phyloP scores from a whole-genome alignment of 2,329 filamentous ascomycete species.

The Botrytis hyacinthi region DNA sequence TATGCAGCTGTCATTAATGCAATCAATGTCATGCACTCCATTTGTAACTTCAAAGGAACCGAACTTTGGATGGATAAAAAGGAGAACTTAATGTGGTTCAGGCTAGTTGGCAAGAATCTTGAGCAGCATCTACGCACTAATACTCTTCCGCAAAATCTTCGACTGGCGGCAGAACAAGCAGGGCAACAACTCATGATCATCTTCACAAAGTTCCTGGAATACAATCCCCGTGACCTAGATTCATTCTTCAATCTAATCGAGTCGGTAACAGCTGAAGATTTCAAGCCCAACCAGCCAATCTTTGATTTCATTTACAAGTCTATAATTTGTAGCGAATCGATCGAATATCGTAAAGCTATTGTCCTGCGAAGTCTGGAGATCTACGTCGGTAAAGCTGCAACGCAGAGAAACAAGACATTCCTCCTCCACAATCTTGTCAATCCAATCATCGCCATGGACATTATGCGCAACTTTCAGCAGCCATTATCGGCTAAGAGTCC shows the following conservation, averaged over 20 bases:
- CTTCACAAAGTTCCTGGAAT: slow-evolving; percentile 74
- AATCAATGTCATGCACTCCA: slow-evolving; percentile 78
- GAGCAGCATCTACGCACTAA: slow-evolving; percentile 71
- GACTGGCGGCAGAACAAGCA: slow-evolving; percentile 84
- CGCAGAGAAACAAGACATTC: slow-evolving; percentile 91
- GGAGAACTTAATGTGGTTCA: slow-evolving; percentile 59
- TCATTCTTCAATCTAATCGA: slow-evolving; percentile 83
- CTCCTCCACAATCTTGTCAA: slow-evolving; percentile 90
- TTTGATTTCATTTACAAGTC: slow-evolving; percentile 80
- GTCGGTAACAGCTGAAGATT: slow-evolving; percentile 75
- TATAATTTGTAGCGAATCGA: slow-evolving; percentile 79
- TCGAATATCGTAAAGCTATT: slow-evolving; percentile 81
- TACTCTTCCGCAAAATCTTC: slow-evolving; percentile 66
- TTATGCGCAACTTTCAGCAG: slow-evolving; percentile 74
- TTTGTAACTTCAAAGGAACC: slow-evolving; percentile 63
- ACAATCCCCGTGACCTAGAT: slow-evolving; percentile 74
- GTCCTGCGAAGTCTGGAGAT: slow-evolving; percentile 84
- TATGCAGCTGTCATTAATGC: slow-evolving; percentile 76
- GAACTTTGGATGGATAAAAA: slow-evolving; percentile 70
- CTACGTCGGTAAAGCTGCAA: slow-evolving; percentile 74
- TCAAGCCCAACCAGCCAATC: slow-evolving; percentile 73
- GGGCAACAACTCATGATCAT: slow-evolving; percentile 84
- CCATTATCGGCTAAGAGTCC: slow-evolving; percentile 57
- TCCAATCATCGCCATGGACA: slow-evolving; percentile 88
- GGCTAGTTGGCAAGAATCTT: slow-evolving; percentile 70